A percentile compares a stretch with the other conserved stretches of the same genome.
phyloP scores from a whole-genome alignment of 108 stramenopile genomes.

The Poteriospumella lacustris region DNA sequence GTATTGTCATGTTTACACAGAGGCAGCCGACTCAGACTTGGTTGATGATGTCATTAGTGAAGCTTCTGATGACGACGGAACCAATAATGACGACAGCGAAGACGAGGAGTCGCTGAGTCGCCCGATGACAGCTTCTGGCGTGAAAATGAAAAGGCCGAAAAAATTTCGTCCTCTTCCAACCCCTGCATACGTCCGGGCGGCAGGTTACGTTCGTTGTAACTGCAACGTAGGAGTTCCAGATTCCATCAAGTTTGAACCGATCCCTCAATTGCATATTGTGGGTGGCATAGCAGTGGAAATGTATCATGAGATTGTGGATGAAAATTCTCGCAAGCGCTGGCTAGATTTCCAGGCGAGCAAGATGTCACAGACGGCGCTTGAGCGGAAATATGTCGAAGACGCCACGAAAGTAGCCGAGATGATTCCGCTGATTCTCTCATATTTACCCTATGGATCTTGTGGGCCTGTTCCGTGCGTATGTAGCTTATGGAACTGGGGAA shows the following conservation, averaged over 20 bases:
- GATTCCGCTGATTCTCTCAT: background rate
- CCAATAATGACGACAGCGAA: background rate
- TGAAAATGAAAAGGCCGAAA: background rate
- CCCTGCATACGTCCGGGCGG: background rate
- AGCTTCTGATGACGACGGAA: background rate
- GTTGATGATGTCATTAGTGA: background rate
- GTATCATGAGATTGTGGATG: background rate
- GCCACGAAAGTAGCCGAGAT: background rate
- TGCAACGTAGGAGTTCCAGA: background rate
- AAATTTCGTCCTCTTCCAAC: background rate
- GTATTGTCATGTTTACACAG: slow-evolving; percentile 6
- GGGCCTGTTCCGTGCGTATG: background rate
- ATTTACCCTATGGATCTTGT: background rate
- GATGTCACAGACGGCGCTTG: background rate
- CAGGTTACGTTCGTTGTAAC: slow-evolving; percentile 5
- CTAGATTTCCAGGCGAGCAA: background rate
- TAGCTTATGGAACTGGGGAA: background rate
- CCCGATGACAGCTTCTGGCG: no score
- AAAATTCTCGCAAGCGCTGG: background rate
- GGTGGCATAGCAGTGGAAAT: background rate
- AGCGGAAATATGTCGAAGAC: background rate
- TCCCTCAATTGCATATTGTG: background rate
- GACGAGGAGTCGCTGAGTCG: background rate
- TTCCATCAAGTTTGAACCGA: background rate
- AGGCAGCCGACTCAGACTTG: background rate